These are phyloP conservation scores for Flaveria floridana DNA, from an alignment of 140 eudicot genomes.

Conservation along the genomic window DNA sequence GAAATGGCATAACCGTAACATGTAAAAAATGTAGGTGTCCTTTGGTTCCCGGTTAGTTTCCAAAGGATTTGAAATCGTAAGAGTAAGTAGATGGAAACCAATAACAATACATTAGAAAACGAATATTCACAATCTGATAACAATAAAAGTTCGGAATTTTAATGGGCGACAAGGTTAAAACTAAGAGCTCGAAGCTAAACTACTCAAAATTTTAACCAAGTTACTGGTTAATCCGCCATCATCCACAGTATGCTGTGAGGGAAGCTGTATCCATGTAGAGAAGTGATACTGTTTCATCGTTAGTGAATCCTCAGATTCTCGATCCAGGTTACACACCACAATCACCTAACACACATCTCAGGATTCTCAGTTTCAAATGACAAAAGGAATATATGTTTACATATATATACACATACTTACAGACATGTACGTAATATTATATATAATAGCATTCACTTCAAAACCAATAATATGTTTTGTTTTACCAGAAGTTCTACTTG, in stretches of 20 bases:
- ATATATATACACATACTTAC: too few species aligned
- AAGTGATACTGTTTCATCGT: conserved; percentile 20
- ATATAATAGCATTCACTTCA: too few species aligned
- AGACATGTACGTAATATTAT: too few species aligned
- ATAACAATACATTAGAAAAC: conserved; percentile 5
- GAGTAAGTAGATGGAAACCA: background rate
- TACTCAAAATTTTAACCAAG: background rate
- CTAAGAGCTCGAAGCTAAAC: background rate
- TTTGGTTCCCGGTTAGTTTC: background rate
- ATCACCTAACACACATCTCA: conserved; percentile 24
- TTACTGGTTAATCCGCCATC: background rate
- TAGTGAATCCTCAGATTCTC: conserved; percentile 4
- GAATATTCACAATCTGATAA: conserved; percentile 15
- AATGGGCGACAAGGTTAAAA: background rate
- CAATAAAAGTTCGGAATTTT: background rate
- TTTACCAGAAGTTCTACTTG: background rate
- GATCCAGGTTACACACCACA: background rate
- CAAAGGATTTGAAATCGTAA: background rate
- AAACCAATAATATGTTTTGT: too few species aligned
- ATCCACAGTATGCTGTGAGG: conserved; percentile 11
- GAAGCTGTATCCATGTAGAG: conserved; percentile 6
- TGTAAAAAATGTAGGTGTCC: background rate
- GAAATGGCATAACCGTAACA: background rate
- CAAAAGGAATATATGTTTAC: too few species aligned
- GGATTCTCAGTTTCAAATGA: background rate